Evolutionary conservation across 768 basidiomycete species (phyloP), one percentile per base, ranked within the genome.

Genomic region (Leccinum subgranulosum): DNA sequence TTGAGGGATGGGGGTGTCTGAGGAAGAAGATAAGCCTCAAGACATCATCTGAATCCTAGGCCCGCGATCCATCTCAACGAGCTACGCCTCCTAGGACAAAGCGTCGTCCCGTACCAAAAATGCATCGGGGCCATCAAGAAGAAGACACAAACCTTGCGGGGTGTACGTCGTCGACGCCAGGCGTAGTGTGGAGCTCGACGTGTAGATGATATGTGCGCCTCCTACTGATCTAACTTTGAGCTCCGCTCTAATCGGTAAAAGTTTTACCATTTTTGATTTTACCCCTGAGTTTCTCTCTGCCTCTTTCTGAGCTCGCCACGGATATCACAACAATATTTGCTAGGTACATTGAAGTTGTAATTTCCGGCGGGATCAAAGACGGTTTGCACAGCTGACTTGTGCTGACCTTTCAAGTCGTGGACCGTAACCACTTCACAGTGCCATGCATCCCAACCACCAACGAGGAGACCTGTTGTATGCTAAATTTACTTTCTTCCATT

Each of bases 1-100:
- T 80, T 84, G 75, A 64, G 49, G 54, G 31, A 27, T 10, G 6
- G 43, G 47, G 33, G 27, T 47, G 59, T 57, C 69, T 72, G 52
- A 33, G 49, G 43, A 39, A 6, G 48, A 47, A 54, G 61, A 71
- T 70, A 56, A 71, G 69, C 53, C 11, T 23, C 11, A 50, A 21
- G 28, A 43, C 56, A 49, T 60, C 65, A 71, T 71, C 69, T 33
- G 23, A 36, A 60, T 29, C 39, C 4, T 21, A 58, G n/a, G 34
- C 21, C 14, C 10, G 39, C 31, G 53, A 69, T 69, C 69, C 68
- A 69, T 61, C 63, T 33, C 52, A 33, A 59, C 21, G 12, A 54
- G 51, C 28, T 49, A 60, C 10, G 25, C 15, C 19, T 17, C 49
- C 28, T 25, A 25, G 28, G 31, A 53, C 31, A 50, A 17, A 31